Evolutionary conservation across 2,329 filamentous ascomycete genomes (phyloP), one percentile per base, ranked within the genome.

Genomic region (Fusarium torreyae): DNA sequence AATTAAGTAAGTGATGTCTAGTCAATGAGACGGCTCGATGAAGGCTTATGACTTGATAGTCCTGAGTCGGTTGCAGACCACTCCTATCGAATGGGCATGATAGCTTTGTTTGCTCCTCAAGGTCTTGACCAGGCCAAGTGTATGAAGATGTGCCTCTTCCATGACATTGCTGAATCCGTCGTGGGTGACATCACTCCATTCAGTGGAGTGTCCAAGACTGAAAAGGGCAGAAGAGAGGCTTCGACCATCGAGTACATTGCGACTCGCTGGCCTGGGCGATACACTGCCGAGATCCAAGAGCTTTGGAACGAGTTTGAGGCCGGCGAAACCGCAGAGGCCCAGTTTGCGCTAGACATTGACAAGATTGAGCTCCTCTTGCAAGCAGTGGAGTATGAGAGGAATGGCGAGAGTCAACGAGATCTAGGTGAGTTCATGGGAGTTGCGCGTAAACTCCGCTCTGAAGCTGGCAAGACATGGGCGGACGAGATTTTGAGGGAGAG

Each of bases 71-170:
- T 99, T 77, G 88, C 93, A 55, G 96, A 99, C 82, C 96, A 99
- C 86, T 99, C 98, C 94, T 99, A 98, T 82, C 94, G 96, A 80
- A 99, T 99, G 96, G 93, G 94, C 38, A 89, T 98, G 74, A 93
- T 99, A 80, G 94, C 93, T 66, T 92, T 99, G 90, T 88, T 97
- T 68, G 94, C 94, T 4, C 95, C 96, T 2, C 2, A 87, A 86
- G 39, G 45, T 4, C 84, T 98, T 74, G 92, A 98, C 77, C 86
- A 97, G 46, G 82, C 87, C 26, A 91, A 90, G 74, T 98, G 96
- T 84, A 96, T 94, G 75, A 93, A 93, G 82, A 97, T 99, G 94
- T 95, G 94, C 22, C 86, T 99, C 38, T 84, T 98, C 50, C 96
- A 99, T 83, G 96, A 99, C 82, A 97, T 99, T 93, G 96, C 96